Conservation (phyloP, 1,139 yeast species). For the Scheffersomyces parashehatae region DNA sequence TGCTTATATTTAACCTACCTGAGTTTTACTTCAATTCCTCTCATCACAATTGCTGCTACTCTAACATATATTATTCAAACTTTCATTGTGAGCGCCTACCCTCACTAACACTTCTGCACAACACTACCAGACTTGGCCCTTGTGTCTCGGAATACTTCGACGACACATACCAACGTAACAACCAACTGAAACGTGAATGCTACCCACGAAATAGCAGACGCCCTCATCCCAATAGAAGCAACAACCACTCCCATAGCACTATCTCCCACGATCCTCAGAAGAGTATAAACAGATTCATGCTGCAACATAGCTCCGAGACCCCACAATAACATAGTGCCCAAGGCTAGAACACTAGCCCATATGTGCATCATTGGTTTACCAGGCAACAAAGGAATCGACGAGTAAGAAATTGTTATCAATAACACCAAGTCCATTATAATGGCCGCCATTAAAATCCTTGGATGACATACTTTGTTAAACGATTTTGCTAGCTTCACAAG, state of each 20-base stretch:
- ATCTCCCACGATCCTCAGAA: conserved; percentile 41
- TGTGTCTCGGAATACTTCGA: not conserved
- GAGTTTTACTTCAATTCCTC: no score
- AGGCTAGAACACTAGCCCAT: conserved; percentile 34
- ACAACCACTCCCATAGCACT: conserved; percentile 54
- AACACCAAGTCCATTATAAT: conserved; percentile 44
- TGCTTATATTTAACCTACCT: no score
- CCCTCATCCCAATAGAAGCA: conserved; percentile 52
- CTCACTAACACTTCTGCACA: no score
- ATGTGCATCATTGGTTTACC: conserved; percentile 33
- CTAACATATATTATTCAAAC: no score
- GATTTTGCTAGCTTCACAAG: conserved; percentile 40
- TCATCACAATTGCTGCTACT: no score
- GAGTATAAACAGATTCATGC: conserved; percentile 58
- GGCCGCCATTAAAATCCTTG: conserved; percentile 53
- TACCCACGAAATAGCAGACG: conserved; percentile 34
- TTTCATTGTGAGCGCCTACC: no score
- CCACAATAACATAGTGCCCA: conserved; percentile 52
- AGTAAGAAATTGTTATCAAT: conserved; percentile 43
- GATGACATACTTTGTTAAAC: conserved; percentile 52
- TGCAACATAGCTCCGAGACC: conserved; percentile 71
- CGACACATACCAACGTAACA: conserved; percentile 26
- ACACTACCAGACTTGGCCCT: no score
- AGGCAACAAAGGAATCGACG: conserved; percentile 52
- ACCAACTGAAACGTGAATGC: conserved; percentile 27